Evolutionary conservation across 1,284 basidiomycete genomes (phyloP), one percentile per base, ranked within the genome.

Genomic region (Cystobasidium pallidum): DNA sequence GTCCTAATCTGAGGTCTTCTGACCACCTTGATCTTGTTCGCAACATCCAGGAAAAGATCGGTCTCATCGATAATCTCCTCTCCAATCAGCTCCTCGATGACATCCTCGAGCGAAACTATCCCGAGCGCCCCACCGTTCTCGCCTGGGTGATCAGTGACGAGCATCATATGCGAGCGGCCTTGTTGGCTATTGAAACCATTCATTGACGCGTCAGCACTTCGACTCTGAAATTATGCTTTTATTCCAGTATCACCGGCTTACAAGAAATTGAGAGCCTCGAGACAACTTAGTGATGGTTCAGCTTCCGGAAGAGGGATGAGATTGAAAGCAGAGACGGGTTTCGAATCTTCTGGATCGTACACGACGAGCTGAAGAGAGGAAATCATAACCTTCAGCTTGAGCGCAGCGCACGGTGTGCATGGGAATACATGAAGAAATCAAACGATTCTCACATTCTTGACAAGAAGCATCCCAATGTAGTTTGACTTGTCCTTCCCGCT

Each of bases 161-260:
- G 84, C 26, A 99, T 84, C 75, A 98, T 85, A 82, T 99, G 95
- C 0, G 93, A 92, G 62, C 94, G 88, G 7, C 95, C 95, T 2
- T 93, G 95, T 85, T 98, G 95, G 85, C 76, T 75, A 54, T n/a
- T 58, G 32, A n/a, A 34, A 17, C 47, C 80, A 80, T 75, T 17
- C 3, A 45, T 15, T 45, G 43, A 8, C 19, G 36, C 6, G 13
- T 39, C 13, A 39, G 36, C n/a, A n/a, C n/a, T n/a, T n/a, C n/a
- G n/a, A n/a, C n/a, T n/a, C n/a, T n/a, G n/a, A n/a, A n/a, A n/a
- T n/a, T n/a, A n/a, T n/a, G n/a, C n/a, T n/a, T n/a, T n/a, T n/a
- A n/a, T n/a, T n/a, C n/a, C n/a, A n/a, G n/a, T n/a, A n/a, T n/a
- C n/a, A n/a, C n/a, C n/a, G 8, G 43, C 45, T 41, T 36, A 71